These are phyloP conservation scores for Botryotinia convoluta DNA, from an alignment of 2,329 filamentous ascomycete genomes.

Conservation along the genomic window DNA sequence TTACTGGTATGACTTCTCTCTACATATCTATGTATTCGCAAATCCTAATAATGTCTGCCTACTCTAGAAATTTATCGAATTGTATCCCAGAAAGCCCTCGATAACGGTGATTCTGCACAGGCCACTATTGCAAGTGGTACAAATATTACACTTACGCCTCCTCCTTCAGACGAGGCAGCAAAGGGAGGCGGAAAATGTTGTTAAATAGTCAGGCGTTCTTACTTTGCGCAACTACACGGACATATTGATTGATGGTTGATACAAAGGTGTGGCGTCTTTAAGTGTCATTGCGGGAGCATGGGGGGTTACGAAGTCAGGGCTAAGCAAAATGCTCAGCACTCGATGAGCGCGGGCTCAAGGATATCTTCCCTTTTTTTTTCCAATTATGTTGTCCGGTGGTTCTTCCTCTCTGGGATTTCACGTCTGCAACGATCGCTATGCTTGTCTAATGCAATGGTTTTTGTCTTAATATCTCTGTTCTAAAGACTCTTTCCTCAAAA, in stretches of 20 bases:
- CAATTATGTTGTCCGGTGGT: slow-evolving; percentile 23
- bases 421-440: slow-evolving; percentile 32
- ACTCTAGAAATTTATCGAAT: slow-evolving; percentile 94
- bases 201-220: slow-evolving; percentile 45
- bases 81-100: slow-evolving; percentile 94
- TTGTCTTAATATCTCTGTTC: slow-evolving; percentile 20
- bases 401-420: slow-evolving; percentile 27
- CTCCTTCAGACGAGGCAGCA: slow-evolving; percentile 69
- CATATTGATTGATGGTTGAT: slow-evolving; percentile 30
- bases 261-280: slow-evolving; percentile 29
- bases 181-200: slow-evolving; percentile 78
- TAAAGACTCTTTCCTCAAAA: slow-evolving; percentile 20
- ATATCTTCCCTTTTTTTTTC: slow-evolving; percentile 21
- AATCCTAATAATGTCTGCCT: slow-evolving; percentile 21
- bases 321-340: slow-evolving; percentile 20
- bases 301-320: slow-evolving; percentile 23
- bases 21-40: not conserved
- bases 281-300: slow-evolving; percentile 26
- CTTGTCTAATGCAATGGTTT: slow-evolving; percentile 23
- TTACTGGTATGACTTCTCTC: slow-evolving; percentile 69
- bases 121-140: slow-evolving; percentile 76
- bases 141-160: slow-evolving; percentile 84
- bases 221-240: slow-evolving; percentile 21
- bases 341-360: slow-evolving; percentile 20
- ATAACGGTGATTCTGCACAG: slow-evolving; percentile 79